These are phyloP conservation scores for Kokia cookei DNA, from an alignment of 441 rosid genomes.

Conservation along the genomic window DNA sequence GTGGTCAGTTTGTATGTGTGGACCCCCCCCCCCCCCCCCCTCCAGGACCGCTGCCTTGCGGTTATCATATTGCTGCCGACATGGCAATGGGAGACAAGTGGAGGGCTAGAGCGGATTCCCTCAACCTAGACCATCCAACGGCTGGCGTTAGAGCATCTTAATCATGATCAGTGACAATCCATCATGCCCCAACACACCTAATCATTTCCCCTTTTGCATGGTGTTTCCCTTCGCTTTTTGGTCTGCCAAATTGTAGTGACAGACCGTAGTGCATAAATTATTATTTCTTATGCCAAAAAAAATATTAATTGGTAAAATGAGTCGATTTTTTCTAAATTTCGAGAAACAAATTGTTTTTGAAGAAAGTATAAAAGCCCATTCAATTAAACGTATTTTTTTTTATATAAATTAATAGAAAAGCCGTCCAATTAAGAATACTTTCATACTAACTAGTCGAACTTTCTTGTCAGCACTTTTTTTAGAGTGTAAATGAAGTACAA, in stretches of 20 bases:
- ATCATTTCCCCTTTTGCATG: conserved; percentile 28
- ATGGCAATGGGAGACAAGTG: conserved; percentile 7
- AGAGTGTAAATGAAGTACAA: no score
- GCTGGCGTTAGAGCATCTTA: conserved; percentile 14
- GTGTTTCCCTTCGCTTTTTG: conserved; percentile 28
- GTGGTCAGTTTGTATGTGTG: conserved; percentile 1
- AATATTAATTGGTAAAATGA: no score
- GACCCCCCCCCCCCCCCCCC: conserved; percentile 13
- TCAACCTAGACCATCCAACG: conserved; percentile 14
- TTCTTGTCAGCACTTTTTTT: no score
- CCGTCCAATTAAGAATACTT: accelerated
- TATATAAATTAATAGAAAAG: no score
- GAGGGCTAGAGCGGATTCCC: conserved; percentile 16
- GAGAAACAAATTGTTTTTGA: no score
- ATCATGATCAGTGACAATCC: conserved; percentile 30
- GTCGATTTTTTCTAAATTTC: no score
- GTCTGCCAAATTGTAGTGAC: conserved; percentile 23
- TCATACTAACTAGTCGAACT: no score
- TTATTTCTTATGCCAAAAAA: neutral
- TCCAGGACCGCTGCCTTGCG: conserved; percentile 10
- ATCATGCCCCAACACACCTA: conserved; percentile 20
- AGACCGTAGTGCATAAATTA: neutral
- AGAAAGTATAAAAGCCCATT: no score
- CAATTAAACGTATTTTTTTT: no score
- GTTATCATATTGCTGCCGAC: conserved; percentile 34